Evolutionary conservation across 176 grass and related monocot genomes (phyloP), one percentile per base, ranked within the genome.

Genomic region (Zizania latifolia): DNA sequence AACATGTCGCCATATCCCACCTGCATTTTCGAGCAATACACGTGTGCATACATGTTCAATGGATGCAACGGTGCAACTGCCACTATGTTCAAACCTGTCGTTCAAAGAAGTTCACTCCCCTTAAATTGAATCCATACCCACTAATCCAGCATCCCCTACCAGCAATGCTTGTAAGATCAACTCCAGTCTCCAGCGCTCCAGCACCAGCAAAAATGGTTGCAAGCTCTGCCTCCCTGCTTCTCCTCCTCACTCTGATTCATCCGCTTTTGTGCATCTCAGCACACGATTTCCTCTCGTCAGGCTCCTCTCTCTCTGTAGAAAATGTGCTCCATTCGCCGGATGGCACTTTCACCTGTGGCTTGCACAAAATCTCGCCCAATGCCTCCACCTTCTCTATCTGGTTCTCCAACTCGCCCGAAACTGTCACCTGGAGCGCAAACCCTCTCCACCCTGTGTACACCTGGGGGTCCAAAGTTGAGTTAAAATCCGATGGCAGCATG

Each of bases 281-380:
- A 22, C 58, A 7, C 12, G 75, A 79, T 65, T 64, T 46, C 29
- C 75, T 85, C 45, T 46, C 21, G 4, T 28, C 75, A n/a, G 68
- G 68, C 29, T 64, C 65, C 2, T 78, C 57, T 38, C 65, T 84
- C 34, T 71, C 82, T 0, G 35, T 72, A 16, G 66, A 78, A 44
- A 57, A 71, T 6, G 58, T 65, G 57, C 82, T 78, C 58, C 35
- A 21, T 4, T 84, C 82, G 1, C 45, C 26, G 34, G n/a, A 78
- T 57, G 35, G 66, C 4, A 35, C 58, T 79, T 85, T 85, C 59
- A 23, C 48, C 48, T 85, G 83, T 41, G 83, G 83, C 38, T 85
- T 85, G 37, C 30, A 73, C 60, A 45, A 0, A 4, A 65, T 73
- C 40, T 85, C 75, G 2, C 22, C 29, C 28, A 79, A 79, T 31